These are phyloP conservation scores for Amanita phalloides DNA, from an alignment of 768 basidiomycete species.

Conservation along the genomic window DNA sequence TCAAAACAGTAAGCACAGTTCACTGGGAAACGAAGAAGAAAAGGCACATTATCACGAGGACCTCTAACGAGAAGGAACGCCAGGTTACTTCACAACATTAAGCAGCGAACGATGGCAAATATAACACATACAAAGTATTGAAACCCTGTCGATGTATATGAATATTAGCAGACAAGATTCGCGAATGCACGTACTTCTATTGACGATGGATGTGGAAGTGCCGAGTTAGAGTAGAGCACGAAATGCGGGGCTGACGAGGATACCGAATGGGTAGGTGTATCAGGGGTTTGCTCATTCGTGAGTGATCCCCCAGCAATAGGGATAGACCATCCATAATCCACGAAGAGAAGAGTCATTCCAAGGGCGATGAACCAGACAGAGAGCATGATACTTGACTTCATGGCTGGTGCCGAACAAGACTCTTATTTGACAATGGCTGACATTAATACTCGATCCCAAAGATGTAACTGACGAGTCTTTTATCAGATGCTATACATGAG, in stretches of 20 bases:
- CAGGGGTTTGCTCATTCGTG: not conserved
- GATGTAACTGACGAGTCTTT: too few relatives aligned
- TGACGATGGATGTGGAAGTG: slow-evolving; percentile 31
- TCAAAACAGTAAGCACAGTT: not conserved
- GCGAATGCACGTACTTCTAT: slow-evolving; percentile 15
- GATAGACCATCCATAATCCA: not conserved
- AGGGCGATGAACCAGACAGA: not conserved
- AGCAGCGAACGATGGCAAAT: not conserved
- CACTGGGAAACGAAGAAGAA: not conserved
- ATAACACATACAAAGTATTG: slow-evolving; percentile 2
- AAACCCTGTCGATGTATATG: not conserved
- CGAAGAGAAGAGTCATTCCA: not conserved
- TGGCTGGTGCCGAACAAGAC: too few relatives aligned
- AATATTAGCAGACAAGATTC: slow-evolving; percentile 14
- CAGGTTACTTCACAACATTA: slow-evolving; percentile 20
- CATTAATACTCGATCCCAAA: too few relatives aligned
- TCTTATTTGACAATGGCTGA: too few relatives aligned
- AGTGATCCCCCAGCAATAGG: not conserved
- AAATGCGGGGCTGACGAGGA: slow-evolving; percentile 40
- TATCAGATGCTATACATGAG: not conserved
- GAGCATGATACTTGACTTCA: not conserved
- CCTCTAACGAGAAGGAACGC: slow-evolving; percentile 48
- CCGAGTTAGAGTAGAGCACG: slow-evolving; percentile 32
- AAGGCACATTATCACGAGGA: slow-evolving; percentile 40
- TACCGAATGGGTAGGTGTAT: slow-evolving; percentile 23